Percentiles rank a stretch among this genome's conserved stretches.
phyloP scores from a whole-genome alignment of 2,329 filamentous ascomycete species.

The Chalara sp. region DNA sequence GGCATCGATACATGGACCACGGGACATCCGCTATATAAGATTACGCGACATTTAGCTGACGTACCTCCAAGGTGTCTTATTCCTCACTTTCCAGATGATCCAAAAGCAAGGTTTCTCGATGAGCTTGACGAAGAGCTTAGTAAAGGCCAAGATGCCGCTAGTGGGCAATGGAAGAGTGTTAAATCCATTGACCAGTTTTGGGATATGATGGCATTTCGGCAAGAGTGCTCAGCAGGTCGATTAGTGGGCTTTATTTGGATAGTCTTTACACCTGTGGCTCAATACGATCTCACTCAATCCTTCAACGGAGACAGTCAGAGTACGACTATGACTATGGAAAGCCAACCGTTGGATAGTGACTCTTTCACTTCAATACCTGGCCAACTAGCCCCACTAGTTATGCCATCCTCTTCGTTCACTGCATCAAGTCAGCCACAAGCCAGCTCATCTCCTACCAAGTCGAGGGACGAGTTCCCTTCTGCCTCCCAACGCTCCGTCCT shows the following conservation, averaged over 20 bases:
- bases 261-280: slow-evolving; percentile 48
- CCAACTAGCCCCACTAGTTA: slow-evolving; percentile 6
- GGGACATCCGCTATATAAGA: slow-evolving; percentile 60
- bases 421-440: slow-evolving; percentile 13
- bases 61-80: slow-evolving; percentile 79
- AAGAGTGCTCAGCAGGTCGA: slow-evolving; percentile 89
- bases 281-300: background rate
- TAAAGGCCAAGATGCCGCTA: slow-evolving; percentile 46
- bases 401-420: slow-evolving; percentile 13
- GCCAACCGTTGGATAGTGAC: slow-evolving; percentile 6
- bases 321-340: slow-evolving; percentile 6
- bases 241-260: slow-evolving; percentile 95
- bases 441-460: slow-evolving; percentile 8
- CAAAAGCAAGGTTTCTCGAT: slow-evolving; percentile 81
- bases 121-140: slow-evolving; percentile 82
- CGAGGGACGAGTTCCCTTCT: background rate
- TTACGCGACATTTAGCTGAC: slow-evolving; percentile 55
- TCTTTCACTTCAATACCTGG: slow-evolving; percentile 13
- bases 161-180: slow-evolving; percentile 76
- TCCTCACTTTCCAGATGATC: slow-evolving; percentile 89
- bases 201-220: slow-evolving; percentile 96
- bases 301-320: slow-evolving; percentile 14
- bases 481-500: slow-evolving; percentile 4
- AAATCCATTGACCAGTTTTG: slow-evolving; percentile 86
- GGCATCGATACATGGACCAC: slow-evolving; percentile 65